Conservation (phyloP, 2,329 filamentous ascomycete genomes). For the Stagonosporopsis cucurbitacearum region DNA sequence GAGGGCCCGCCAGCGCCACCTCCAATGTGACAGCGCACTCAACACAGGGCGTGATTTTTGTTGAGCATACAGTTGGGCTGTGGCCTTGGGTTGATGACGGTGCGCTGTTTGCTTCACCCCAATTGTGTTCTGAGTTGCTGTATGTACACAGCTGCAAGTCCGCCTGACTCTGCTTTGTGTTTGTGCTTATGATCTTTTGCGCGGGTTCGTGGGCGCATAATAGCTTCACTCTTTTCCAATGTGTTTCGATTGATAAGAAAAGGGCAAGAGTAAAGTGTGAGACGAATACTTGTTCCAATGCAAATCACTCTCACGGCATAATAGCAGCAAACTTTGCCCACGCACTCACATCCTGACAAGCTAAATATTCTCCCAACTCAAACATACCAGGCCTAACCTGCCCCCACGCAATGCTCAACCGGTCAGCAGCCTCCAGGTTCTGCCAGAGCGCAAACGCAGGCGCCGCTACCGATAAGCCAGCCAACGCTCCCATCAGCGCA, state of each 20-base stretch:
- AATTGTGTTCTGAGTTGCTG: background rate
- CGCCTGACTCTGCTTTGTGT: background rate
- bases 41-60: background rate
- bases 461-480: constrained; percentile 10
- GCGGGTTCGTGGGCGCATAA: too few species aligned
- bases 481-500: constrained; percentile 16
- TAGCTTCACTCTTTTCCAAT: too few species aligned
- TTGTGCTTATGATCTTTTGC: background rate
- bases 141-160: background rate
- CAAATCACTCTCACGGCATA: background rate
- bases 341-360: background rate
- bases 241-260: too few species aligned
- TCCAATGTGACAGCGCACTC: background rate
- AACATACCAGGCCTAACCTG: background rate
- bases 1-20: background rate
- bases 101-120: background rate
- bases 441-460: constrained; percentile 11
- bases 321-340: constrained; percentile 14
- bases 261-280: too few species aligned
- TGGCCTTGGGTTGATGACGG: background rate
- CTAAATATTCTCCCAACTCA: background rate
- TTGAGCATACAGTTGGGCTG: background rate
- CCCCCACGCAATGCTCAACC: too few species aligned
- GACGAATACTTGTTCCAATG: background rate
- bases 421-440: background rate